Evolutionary conservation across 208 protist species (phyloP), one percentile per base, ranked within the genome.

Genomic region (Leishmania major): DNA sequence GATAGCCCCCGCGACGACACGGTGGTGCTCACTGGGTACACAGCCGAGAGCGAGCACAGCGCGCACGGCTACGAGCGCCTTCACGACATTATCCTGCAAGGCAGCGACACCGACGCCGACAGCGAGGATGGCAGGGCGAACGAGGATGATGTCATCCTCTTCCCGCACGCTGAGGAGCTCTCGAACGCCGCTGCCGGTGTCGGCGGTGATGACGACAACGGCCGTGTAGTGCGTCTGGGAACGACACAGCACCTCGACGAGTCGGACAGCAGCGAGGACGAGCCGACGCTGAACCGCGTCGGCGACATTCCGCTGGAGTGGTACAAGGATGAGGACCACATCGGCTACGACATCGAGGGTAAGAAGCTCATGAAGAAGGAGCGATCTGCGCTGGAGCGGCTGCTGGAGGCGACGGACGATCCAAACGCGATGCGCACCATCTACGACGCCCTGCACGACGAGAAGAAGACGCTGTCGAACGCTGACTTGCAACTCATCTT

Each of bases 251-350:
- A 93, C 57, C 80, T 95, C 17, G 93, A 96, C 10, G 93, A 98
- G 84, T 91, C 85, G 28, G 95, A 98, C 87, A 97, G 93, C 79
- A 97, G 93, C 84, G 96, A 99, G 78, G 96, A 97, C 72, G 94
- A 98, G 76, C 92, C 90, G 13, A 91, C 87, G 69, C 92, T 98
- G 15, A 99, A 98, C 84, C 95, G 95, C 59, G 92, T 98, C 3
- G 97, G 97, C 17, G 96, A 99, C 85, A 95, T 99, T 64, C 97
- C 97, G 37, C 80, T 99, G 47, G 95, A 97, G 89, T 99, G 97
- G 97, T 99, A 99, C 88, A 95, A 98, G 84, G 97, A 98, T 66
- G 95, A 98, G 78, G 77, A 90, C 28, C 97, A 99, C 86, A 93
- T 96, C 64, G 97, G 97, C 66, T 99, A 99, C 88, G 96, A 98